These are phyloP conservation scores for Fusarium luffae DNA, from an alignment of 2,329 filamentous ascomycete genomes.

Conservation along the genomic window DNA sequence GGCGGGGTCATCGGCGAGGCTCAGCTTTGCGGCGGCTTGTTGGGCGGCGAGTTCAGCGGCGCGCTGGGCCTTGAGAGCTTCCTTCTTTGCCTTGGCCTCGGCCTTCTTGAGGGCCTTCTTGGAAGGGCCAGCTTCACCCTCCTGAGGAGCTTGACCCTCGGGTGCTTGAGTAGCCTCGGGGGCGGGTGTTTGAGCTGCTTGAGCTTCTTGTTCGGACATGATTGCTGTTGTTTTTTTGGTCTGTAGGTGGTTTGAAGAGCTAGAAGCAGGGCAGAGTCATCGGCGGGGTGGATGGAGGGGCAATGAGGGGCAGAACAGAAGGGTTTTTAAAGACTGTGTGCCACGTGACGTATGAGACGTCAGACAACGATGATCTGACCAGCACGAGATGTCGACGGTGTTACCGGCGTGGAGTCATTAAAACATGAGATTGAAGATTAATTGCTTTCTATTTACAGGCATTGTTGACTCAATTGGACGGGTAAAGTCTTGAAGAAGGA, in stretches of 20 bases:
- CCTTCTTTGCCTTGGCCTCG: conserved; percentile 86
- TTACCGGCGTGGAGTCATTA: background rate
- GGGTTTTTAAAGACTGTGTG: conserved; percentile 5
- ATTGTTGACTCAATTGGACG: background rate
- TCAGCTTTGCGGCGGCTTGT: conserved; percentile 69
- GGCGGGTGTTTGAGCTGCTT: background rate
- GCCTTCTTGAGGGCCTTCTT: conserved; percentile 87
- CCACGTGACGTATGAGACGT: conserved; percentile 9
- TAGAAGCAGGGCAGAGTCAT: background rate
- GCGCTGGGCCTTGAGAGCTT: conserved; percentile 80
- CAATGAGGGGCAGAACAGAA: conserved; percentile 11
- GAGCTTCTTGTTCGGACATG: conserved; percentile 6
- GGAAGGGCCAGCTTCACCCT: conserved; percentile 25
- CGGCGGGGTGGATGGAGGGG: conserved; percentile 28
- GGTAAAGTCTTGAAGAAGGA: background rate
- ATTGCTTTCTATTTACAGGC: background rate
- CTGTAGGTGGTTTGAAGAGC: background rate
- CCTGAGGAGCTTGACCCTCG: conserved; percentile 26
- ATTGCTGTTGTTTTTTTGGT: background rate
- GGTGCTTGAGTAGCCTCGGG: background rate
- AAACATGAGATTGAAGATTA: background rate
- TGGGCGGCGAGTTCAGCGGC: conserved; percentile 80
- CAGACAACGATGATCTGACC: conserved; percentile 3
- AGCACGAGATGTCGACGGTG: background rate
- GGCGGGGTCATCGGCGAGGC: conserved; percentile 73